phyloP scores from a whole-genome alignment of 371 early-diverging fungal species.

The Catenaria anguillulae region DNA sequence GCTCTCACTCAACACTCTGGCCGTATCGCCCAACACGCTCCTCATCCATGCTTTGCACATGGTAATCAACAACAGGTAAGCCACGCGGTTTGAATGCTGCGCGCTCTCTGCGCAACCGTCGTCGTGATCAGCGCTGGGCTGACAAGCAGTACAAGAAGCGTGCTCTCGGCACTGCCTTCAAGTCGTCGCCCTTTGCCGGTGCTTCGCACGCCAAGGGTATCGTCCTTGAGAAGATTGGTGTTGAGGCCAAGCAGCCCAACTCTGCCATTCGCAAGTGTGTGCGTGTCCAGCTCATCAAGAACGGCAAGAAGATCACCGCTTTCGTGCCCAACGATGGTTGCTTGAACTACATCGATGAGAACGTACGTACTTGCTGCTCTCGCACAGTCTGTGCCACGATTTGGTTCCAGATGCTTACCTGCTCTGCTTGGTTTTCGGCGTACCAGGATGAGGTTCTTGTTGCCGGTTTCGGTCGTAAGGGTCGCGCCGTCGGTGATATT shows the following conservation, averaged over 20 bases:
- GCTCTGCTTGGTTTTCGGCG: no score
- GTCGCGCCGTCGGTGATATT: constrained; percentile 97
- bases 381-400: constrained; percentile 17
- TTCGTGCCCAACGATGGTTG: constrained; percentile 99
- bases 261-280: constrained; percentile 99
- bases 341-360: constrained; percentile 94
- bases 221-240: constrained; percentile 99
- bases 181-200: constrained; percentile 94
- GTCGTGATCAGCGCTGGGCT: constrained; percentile 98
- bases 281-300: constrained; percentile 99
- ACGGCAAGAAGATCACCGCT: constrained; percentile 99
- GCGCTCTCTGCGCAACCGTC: constrained; percentile 48
- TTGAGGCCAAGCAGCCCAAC: constrained; percentile 99
- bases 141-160: constrained; percentile 98
- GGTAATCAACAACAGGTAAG: no score
- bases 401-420: neutral
- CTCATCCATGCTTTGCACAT: no score
- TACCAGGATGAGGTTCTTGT: constrained; percentile 76
- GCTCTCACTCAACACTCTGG: no score
- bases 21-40: no score
- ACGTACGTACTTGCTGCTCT: constrained; percentile 39
- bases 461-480: constrained; percentile 94
- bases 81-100: constrained; percentile 53
- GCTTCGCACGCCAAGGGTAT: constrained; percentile 99
- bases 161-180: constrained; percentile 94